These are phyloP conservation scores for Phialophora macrospora DNA, from an alignment of 2,329 filamentous ascomycete species.

Conservation along the genomic window DNA sequence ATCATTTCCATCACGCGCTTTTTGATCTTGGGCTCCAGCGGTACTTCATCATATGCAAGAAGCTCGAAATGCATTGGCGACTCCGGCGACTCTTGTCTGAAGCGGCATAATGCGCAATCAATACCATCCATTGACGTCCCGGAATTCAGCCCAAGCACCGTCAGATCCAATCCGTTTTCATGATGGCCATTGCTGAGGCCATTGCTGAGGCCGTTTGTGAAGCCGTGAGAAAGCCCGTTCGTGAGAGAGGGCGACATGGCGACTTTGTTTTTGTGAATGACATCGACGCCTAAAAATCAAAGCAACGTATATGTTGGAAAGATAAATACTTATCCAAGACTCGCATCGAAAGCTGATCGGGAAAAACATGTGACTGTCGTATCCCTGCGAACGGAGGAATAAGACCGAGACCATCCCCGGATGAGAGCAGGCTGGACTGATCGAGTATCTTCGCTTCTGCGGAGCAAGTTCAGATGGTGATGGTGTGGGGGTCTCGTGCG, in stretches of 20 bases:
- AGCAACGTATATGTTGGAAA: constrained; percentile 15
- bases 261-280: constrained; percentile 16
- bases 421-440: not conserved
- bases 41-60: constrained; percentile 62
- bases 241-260: constrained; percentile 22
- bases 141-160: constrained; percentile 60
- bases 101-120: constrained; percentile 63
- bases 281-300: constrained; percentile 3
- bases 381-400: constrained; percentile 14
- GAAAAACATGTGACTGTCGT: constrained; percentile 2
- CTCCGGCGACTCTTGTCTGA: constrained; percentile 58
- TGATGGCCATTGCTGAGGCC: constrained; percentile 29
- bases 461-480: too few relatives aligned
- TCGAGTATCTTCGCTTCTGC: too few relatives aligned
- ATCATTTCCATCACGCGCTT: constrained; percentile 64
- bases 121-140: constrained; percentile 64
- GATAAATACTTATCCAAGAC: constrained; percentile 14
- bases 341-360: constrained; percentile 2
- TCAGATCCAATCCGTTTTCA: constrained; percentile 53
- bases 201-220: constrained; percentile 21
- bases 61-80: constrained; percentile 62
- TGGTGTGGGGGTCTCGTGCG: too few relatives aligned
- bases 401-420: not conserved
- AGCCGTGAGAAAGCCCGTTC: constrained; percentile 6
- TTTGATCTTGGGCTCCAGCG: constrained; percentile 60